Percentiles rank a stretch among this genome's conserved stretches.
Evolutionary conservation across 495 filamentous ascomycete species (phyloP).

Genomic region (Aspergillus cristatus): DNA sequence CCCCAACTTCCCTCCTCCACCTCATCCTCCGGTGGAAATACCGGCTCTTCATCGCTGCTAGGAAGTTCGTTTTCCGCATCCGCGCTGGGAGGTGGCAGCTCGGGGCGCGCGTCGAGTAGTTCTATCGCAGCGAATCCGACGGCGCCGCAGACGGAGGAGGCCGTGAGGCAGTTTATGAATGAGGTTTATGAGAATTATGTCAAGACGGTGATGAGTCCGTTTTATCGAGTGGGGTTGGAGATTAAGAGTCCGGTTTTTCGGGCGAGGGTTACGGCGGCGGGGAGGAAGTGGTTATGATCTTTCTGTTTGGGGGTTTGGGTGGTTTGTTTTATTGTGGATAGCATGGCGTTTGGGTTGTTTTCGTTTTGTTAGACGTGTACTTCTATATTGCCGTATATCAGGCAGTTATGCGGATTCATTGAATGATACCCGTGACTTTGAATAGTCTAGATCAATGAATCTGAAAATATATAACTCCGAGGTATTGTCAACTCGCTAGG

Average conservation of each 20-base stretch:
- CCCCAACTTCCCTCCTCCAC: conserved; percentile 36
- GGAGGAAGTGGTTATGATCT: conserved; percentile 78
- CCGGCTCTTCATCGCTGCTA: conserved; percentile 8
- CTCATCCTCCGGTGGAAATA: conserved; percentile 6
- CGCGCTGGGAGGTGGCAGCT: conserved; percentile 17
- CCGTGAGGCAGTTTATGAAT: conserved; percentile 81
- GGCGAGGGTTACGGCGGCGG: conserved; percentile 68
- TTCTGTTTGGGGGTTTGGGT: conserved; percentile 7
- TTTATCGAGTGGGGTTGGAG: conserved; percentile 74
- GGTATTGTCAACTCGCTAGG: too few relatives aligned
- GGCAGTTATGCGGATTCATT: too few relatives aligned
- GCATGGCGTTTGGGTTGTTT: too few relatives aligned
- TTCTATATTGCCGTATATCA: too few relatives aligned
- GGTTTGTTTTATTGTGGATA: conserved; percentile 1
- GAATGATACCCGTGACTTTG: too few relatives aligned
- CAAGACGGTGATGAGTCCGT: conserved; percentile 96
- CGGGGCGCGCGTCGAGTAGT: conserved; percentile 45
- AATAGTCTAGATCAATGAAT: too few relatives aligned
- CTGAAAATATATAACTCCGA: too few relatives aligned
- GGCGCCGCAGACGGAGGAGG: conserved; percentile 82
- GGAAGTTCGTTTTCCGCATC: conserved; percentile 19
- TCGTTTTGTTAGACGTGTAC: too few relatives aligned
- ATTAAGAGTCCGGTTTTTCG: conserved; percentile 81
- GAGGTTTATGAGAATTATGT: conserved; percentile 93
- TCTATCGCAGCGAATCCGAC: conserved; percentile 75